Evolutionary conservation across 2,329 filamentous ascomycete species (phyloP), one percentile per base, ranked within the genome.

Genomic region (Daldinia sp.): DNA sequence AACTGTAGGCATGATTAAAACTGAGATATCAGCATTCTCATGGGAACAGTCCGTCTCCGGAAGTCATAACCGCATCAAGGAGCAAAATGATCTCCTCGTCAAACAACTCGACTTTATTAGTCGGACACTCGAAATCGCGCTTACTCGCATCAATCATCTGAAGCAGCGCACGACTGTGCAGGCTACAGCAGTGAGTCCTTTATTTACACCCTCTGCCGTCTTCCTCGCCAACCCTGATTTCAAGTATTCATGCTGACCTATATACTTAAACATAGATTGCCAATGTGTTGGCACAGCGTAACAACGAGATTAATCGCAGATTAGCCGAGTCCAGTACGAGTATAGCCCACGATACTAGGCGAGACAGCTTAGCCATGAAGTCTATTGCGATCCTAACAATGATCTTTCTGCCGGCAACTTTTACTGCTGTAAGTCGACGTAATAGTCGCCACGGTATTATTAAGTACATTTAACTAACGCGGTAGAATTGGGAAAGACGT

Each of bases 281-380:
- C 8, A 62, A 62, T 35, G 27, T 62, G 10, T n/a, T 62, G 6
- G 54, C 59, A 4, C 59, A 62, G 17, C 59, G 54, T 1, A 58
- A 58, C 11, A 62, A 54, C 13, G 47, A 57, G 48, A 51, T 17
- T 3, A 62, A 62, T n/a, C 47, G 23, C 13, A 52, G 25, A 7
- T 17, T 61, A 21, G 52, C 58, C 2, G 52, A 61, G 39, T 52
- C 52, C 8, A 61, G 52, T 19, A 62, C 54, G 4, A 58, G 53
- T 11, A 62, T 62, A 27, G 59, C 59, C 19, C 48, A 19, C 4
- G 53, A 58, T 49, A 58, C 59, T 2, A 58, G 53, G 19, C 48
- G 59, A 53, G 53, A 62, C 21, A 58, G 59, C n/a, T 34, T 39
- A 2, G 53, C 59, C 11, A 62, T 62, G 59, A 63, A 63, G 8